Base-by-base conservation (phyloP, 2,329 filamentous ascomycete genomes). In the Apiospora marii region DNA sequence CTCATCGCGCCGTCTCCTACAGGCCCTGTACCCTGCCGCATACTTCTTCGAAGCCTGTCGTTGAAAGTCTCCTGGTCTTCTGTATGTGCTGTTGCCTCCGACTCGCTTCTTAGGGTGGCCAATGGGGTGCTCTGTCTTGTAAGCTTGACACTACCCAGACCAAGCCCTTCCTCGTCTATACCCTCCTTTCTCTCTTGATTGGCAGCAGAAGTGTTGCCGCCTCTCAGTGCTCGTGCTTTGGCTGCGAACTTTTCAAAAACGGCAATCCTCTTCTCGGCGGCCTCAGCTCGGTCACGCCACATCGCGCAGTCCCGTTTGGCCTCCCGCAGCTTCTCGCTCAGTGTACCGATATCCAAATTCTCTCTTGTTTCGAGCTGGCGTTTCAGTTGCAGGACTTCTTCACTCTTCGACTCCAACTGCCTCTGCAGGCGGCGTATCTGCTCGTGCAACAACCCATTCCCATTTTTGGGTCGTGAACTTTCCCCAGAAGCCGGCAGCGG, bases 261-360 rank as follows among this genome's bases (percentile, higher is more conserved):
- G 4, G 83, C 82, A 24, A 91, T 78, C 68, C 86, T 83, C 73
- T 81, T 84, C 81, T 92, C 90, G 0, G 89, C 89, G 4, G 84
- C 82, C 76, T 89, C 85, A 0, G 90, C 90, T 44, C 88, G 83
- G 44, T 83, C 84, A 74, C 83, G 87, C 90, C 90, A 92, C 74
- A 81, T 83, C 43, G 81, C 76, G 46, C 82, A 78, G 67, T 88
- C 86, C 46, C 81, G 78, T 69, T 83, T 84, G 4, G 83, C 79
- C 27, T 81, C 80, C 27, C 85, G 80, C 64, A 91, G 76, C 74
- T 88, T 83, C 74, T 88, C 85, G 70, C 84, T 85, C 70, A 90
- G 76, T 5, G 82, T 83, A 1, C 85, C 84, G 22, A 87, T 77
- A 61, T 87, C 85, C 58, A 83, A 77, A 49, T 83, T 81, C 53